Evolutionary conservation across 768 basidiomycete species (phyloP), one percentile per base, ranked within the genome.

Genomic region (Boletus reticuloceps): DNA sequence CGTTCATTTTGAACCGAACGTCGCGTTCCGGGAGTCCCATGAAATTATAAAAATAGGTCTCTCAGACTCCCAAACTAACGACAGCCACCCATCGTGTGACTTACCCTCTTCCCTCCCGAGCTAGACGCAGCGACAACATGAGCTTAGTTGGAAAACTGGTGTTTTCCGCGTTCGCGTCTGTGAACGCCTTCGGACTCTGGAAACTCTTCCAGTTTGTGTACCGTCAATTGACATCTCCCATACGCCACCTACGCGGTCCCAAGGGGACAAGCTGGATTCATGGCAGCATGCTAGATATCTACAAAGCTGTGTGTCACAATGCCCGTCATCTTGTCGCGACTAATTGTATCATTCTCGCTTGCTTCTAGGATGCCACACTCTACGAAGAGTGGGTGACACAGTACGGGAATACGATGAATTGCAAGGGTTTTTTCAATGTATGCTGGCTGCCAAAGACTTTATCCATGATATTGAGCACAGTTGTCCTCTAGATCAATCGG

Each of bases 231-330:
- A 74, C 69, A 3, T 82, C 82, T 1, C 76, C 79, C 9, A 56
- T 83, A 12, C 70, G 74, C 16, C 55, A 71, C 32, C 72, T 85
- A 32, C 82, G 78, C 9, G 62, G 62, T 19, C 84, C 83, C 0
- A 69, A 76, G 13, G 78, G 62, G 53, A 48, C 69, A 2, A 79
- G 76, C 56, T 71, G 73, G 56, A 50, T 86, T 10, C 81, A 66
- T 56, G 84, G 84, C 1, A 78, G 83, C 58, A 56, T 82, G 62
- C 70, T 64, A 47, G 72, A 79, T 9, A 77, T 85, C 14, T 71
- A 64, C 61, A 65, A 74, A 13, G 72, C 68, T 9, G 82, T 80
- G 59, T 13, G 72, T 47, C 36, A 16, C 16, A 1, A 3, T 43
- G 36, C 20, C n/a, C 16, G 36, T 32, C n/a, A 19, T 34, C 19